These are phyloP conservation scores for Cutaneotrichosporon cavernicola DNA, from an alignment of 1,284 basidiomycete species.

Conservation along the genomic window DNA sequence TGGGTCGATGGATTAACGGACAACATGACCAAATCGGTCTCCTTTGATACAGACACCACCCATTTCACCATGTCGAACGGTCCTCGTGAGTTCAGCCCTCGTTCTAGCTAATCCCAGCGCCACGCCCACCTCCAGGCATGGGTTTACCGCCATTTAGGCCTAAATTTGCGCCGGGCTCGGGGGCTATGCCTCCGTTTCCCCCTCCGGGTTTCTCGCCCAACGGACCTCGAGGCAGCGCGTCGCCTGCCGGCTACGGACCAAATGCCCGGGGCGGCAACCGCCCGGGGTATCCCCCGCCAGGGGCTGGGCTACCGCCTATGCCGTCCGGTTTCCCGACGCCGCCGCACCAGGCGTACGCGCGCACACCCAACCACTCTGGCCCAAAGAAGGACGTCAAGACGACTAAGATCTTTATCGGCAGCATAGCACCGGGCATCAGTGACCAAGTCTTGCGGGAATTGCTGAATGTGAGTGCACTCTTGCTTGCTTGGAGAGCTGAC, in stretches of 20 bases:
- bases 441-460: slow-evolving; percentile 72
- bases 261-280: background rate
- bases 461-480: slow-evolving; percentile 62
- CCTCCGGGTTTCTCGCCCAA: slow-evolving; percentile 20
- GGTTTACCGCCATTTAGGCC: slow-evolving; percentile 38
- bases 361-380: background rate
- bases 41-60: background rate
- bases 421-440: slow-evolving; percentile 87
- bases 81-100: slow-evolving; percentile 13
- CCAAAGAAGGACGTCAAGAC: slow-evolving; percentile 51
- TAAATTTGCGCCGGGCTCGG: slow-evolving; percentile 32
- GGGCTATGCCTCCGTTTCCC: slow-evolving; percentile 22
- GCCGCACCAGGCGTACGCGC: slow-evolving; percentile 3
- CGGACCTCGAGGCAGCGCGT: background rate
- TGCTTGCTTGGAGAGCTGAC: slow-evolving; percentile 2
- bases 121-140: slow-evolving; percentile 17
- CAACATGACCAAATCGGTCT: background rate
- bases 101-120: slow-evolving; percentile 8
- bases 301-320: slow-evolving; percentile 6
- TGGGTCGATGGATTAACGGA: no score
- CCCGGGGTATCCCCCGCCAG: slow-evolving; percentile 6
- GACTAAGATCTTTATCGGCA: slow-evolving; percentile 80
- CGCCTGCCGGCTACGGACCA: background rate
- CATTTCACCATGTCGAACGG: slow-evolving; percentile 15
- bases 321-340: slow-evolving; percentile 7